Base-by-base conservation (phyloP, 2,329 filamentous ascomycete genomes). In the Neonectria coccinea region DNA sequence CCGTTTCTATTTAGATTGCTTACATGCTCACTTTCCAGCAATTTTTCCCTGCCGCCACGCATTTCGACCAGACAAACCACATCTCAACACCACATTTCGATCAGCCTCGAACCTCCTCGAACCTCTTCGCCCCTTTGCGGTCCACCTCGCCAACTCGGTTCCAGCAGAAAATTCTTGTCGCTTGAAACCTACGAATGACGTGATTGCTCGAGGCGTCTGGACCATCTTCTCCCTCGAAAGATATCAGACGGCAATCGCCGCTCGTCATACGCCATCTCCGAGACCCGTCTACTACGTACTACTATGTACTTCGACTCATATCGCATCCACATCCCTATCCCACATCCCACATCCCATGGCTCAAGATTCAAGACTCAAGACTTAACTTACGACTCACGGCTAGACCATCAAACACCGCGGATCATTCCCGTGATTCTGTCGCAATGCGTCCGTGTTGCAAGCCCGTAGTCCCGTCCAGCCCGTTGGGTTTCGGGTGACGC, bases 191-290 rank as follows among this genome's bases (percentile, higher is more conserved):
- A 10, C 55, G n/a, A 22, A 73, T 72, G 66, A 66, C 65, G 71
- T 65, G 66, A 62, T 71, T 67, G 55, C 53, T 14, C 47, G 16
- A 18, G 27, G 33, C 25, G 29, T 57, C 58, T 67, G 36, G 9
- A 52, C 60, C 51, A 7, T 45, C 56, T 27, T 48, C 56, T 20
- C 42, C 56, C 62, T 72, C 63, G 59, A 45, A 18, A 36, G 50
- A 36, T 53, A 48, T 42, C 48, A 54, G 51, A 56, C 51, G 63
- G 53, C 29, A 51, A 29, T 56, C 65, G 60, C 42, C 65, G 68
- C 27, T 58, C 25, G 59, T 48, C 42, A 45, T 42, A 62, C 59
- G 50, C 67, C 66, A 65, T 70, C 29, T 62, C 71, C 66, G 62
- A 73, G 44, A 63, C 62, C 66, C 66, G 69, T n/a, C 50, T 59